phyloP scores from a whole-genome alignment of 2,329 filamentous ascomycete genomes.

The Pestalotiopsis sp. region DNA sequence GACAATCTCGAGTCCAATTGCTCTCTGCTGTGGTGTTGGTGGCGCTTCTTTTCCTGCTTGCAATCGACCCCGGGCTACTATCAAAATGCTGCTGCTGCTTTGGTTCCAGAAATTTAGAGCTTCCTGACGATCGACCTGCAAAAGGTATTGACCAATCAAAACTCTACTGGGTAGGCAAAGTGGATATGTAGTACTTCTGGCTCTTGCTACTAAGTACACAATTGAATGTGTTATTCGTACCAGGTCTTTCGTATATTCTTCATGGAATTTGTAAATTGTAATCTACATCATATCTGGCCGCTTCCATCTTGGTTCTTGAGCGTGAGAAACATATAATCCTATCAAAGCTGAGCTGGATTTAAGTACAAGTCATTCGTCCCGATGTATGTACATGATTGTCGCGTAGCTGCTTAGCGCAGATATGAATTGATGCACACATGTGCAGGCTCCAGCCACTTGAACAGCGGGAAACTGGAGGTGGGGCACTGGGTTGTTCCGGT shows the following conservation, averaged over 20 bases:
- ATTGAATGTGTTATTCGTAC: too few relatives aligned
- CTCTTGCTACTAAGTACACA: too few relatives aligned
- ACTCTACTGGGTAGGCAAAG: background rate
- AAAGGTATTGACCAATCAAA: slow-evolving; percentile 4
- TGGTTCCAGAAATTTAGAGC: slow-evolving; percentile 10
- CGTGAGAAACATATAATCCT: too few relatives aligned
- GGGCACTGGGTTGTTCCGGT: slow-evolving; percentile 3
- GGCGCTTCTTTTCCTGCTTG: background rate
- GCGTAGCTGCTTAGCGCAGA: background rate
- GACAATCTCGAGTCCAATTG: background rate
- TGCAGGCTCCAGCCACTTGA: background rate
- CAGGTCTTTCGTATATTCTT: too few relatives aligned
- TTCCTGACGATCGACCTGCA: background rate
- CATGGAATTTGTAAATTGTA: too few relatives aligned
- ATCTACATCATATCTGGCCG: too few relatives aligned
- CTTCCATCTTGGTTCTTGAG: too few relatives aligned
- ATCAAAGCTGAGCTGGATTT: too few relatives aligned
- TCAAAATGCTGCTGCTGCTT: background rate
- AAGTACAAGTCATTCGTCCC: too few relatives aligned
- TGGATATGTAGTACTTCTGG: background rate
- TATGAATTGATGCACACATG: background rate
- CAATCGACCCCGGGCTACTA: background rate
- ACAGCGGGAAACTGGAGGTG: background rate
- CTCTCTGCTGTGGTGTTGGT: background rate
- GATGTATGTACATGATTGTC: background rate